Evolutionary conservation across 1,284 basidiomycete genomes (phyloP).

Genomic region (Ustilago xerochloae): DNA sequence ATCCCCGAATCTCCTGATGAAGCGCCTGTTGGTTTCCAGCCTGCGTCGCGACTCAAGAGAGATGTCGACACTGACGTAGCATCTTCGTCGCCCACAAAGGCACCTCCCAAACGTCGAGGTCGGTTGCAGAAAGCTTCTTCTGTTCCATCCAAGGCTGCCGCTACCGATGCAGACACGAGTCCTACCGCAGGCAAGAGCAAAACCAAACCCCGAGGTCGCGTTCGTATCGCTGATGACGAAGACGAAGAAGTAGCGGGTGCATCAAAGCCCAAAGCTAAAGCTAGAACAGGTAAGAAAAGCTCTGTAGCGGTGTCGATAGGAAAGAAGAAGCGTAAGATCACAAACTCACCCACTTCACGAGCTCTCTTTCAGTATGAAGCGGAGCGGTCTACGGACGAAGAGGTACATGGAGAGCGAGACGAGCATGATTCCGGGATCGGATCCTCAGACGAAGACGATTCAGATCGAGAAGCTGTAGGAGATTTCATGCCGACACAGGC

Average conservation of each 20-base stretch:
- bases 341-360: slow-evolving; percentile 68
- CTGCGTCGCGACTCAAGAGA: background rate
- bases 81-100: slow-evolving; percentile 40
- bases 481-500: slow-evolving; percentile 76
- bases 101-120: slow-evolving; percentile 18
- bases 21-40: background rate
- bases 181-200: slow-evolving; percentile 21
- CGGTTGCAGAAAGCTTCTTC: slow-evolving; percentile 23
- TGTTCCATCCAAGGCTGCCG: background rate
- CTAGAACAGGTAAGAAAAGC: slow-evolving; percentile 26
- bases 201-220: background rate
- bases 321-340: slow-evolving; percentile 48
- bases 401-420: slow-evolving; percentile 70
- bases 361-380: slow-evolving; percentile 75
- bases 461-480: slow-evolving; percentile 75
- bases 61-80: slow-evolving; percentile 19
- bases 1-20: slow-evolving; percentile 30
- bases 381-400: slow-evolving; percentile 81
- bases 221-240: slow-evolving; percentile 11
- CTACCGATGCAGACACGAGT: slow-evolving; percentile 12
- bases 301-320: background rate
- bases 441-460: slow-evolving; percentile 72
- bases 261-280: background rate
- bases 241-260: slow-evolving; percentile 1
- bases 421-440: slow-evolving; percentile 72